phyloP scores from a whole-genome alignment of 2,329 filamentous ascomycete species.

The Colletotrichum spinosum region DNA sequence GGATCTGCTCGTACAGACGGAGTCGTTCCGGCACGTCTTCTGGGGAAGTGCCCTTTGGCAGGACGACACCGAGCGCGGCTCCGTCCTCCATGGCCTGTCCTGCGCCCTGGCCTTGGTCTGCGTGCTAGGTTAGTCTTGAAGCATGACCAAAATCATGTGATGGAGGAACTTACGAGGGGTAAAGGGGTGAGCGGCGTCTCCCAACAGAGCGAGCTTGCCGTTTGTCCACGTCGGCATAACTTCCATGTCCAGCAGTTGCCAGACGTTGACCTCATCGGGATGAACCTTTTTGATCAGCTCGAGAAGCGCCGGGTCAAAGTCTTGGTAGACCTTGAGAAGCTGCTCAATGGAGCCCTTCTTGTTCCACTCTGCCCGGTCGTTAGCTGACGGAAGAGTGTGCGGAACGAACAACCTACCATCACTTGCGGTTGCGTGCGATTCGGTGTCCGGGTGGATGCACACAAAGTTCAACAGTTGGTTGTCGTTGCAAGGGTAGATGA shows the following conservation, averaged over 20 bases:
- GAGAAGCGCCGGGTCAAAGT: constrained; percentile 55
- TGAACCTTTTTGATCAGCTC: constrained; percentile 56
- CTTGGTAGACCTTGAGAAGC: constrained; percentile 52
- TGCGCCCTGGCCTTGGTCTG: constrained; percentile 69
- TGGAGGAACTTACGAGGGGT: constrained; percentile 60
- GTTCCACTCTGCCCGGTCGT: constrained; percentile 50
- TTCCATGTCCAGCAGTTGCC: constrained; percentile 73
- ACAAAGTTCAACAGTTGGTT: constrained; percentile 62
- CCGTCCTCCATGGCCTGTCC: constrained; percentile 75
- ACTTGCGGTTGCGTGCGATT: constrained; percentile 47
- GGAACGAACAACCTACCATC: constrained; percentile 44
- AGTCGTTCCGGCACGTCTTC: constrained; percentile 66
- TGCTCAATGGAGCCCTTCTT: constrained; percentile 49
- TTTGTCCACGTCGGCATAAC: constrained; percentile 66
- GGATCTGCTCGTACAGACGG: constrained; percentile 67
- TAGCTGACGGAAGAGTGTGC: background rate
- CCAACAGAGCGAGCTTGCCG: constrained; percentile 66
- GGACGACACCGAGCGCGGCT: constrained; percentile 66
- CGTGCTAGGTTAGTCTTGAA: background rate
- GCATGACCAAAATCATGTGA: no score
- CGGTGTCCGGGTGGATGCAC: constrained; percentile 61
- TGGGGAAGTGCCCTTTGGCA: constrained; percentile 57
- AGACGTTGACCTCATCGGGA: constrained; percentile 62
- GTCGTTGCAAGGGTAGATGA: constrained; percentile 60
- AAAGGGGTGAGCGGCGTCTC: constrained; percentile 78